These are phyloP conservation scores for Porogramme epimiltina DNA, from an alignment of 1,284 basidiomycete species.

Conservation along the genomic window DNA sequence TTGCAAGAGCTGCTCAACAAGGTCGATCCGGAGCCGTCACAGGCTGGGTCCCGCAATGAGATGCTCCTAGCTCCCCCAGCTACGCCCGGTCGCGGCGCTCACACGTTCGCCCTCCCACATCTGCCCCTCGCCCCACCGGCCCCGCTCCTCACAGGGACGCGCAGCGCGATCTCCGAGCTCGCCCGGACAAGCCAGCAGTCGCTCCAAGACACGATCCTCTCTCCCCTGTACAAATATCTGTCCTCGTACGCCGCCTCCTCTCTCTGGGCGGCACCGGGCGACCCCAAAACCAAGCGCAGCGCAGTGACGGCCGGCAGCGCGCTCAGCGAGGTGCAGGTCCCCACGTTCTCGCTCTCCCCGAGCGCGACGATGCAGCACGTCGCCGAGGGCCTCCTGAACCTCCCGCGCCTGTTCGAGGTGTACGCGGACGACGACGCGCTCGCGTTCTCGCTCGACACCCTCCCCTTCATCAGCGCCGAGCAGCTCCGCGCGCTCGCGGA, in stretches of 20 bases:
- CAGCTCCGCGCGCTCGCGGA: constrained; percentile 52
- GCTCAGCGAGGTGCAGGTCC: constrained; percentile 76
- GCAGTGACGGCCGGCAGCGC: constrained; percentile 34
- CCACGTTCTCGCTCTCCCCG: constrained; percentile 91
- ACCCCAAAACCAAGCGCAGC: constrained; percentile 41
- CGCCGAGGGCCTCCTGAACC: constrained; percentile 90
- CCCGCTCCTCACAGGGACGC: constrained; percentile 59
- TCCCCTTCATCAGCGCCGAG: constrained; percentile 70
- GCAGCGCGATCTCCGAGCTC: constrained; percentile 64
- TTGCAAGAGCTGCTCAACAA: constrained; percentile 66
- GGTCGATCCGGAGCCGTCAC: constrained; percentile 44
- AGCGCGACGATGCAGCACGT: constrained; percentile 88
- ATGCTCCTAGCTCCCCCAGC: constrained; percentile 27
- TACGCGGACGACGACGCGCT: constrained; percentile 91
- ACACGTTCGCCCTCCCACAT: constrained; percentile 22
- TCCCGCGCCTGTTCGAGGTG: constrained; percentile 92
- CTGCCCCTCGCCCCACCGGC: constrained; percentile 24
- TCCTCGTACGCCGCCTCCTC: constrained; percentile 69
- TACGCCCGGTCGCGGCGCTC: constrained; percentile 30
- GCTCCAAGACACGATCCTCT: constrained; percentile 82
- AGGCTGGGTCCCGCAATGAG: constrained; percentile 23
- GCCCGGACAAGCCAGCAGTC: constrained; percentile 76
- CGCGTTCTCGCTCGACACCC: constrained; percentile 84
- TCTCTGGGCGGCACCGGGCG: constrained; percentile 63
- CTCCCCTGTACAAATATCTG: constrained; percentile 82